Evolutionary conservation across 78 protist species (phyloP).

Genomic region (Polysphondylium violaceum): DNA sequence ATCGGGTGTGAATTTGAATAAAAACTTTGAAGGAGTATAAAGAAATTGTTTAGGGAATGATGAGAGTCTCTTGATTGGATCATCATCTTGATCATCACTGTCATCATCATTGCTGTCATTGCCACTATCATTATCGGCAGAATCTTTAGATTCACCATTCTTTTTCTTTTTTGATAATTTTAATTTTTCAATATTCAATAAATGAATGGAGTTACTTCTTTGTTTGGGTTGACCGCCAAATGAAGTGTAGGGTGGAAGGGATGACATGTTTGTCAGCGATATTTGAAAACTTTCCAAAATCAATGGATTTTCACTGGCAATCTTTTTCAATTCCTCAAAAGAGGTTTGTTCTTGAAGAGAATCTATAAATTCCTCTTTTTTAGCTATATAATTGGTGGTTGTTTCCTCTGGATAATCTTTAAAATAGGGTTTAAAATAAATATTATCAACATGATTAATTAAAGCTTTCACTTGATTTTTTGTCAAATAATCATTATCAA

Average conservation of each 20-base stretch:
- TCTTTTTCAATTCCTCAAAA: slow-evolving; percentile 41
- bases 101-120: no score
- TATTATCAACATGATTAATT: neutral
- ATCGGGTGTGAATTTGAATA: no score
- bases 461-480: slow-evolving; percentile 1
- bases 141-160: neutral
- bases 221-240: neutral
- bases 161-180: slow-evolving; percentile 5
- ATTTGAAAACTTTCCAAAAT: slow-evolving; percentile 54
- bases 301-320: slow-evolving; percentile 24
- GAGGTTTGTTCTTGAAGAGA: slow-evolving; percentile 4
- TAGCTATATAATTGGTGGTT: neutral
- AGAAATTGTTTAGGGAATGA: slow-evolving; percentile 37
- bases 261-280: neutral
- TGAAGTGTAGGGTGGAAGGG: neutral
- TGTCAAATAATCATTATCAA: neutral
- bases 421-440: slow-evolving; percentile 20
- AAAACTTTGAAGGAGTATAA: slow-evolving; percentile 67
- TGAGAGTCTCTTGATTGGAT: no score
- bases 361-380: slow-evolving; percentile 28
- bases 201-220: slow-evolving; percentile 55
- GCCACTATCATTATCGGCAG: neutral
- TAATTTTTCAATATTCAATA: slow-evolving; percentile 4
- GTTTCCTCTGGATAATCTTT: slow-evolving; percentile 27
- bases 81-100: no score